Evolutionary conservation across 1,284 basidiomycete species (phyloP).

Genomic region (Pterulicium gracile): DNA sequence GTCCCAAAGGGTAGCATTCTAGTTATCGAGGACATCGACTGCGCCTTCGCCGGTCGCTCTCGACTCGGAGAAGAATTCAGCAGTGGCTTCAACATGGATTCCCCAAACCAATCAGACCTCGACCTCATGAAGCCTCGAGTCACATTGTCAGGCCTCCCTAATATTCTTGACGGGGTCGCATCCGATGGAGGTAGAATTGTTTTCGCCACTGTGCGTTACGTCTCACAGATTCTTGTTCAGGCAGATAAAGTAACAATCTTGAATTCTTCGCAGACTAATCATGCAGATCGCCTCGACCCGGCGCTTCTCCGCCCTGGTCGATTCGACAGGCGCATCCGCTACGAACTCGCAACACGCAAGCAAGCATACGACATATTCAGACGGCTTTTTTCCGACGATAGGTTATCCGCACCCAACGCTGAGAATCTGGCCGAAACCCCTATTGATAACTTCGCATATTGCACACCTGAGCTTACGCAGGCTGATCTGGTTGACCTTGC

Average conservation of each 20-base stretch:
- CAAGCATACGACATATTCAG: conserved; percentile 40
- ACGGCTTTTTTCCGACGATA: conserved; percentile 40
- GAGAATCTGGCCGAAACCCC: too few species aligned
- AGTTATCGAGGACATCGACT: conserved; percentile 46
- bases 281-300: conserved; percentile 39
- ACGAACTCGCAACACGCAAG: conserved; percentile 31
- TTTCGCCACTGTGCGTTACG: conserved; percentile 29
- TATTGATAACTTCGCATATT: too few species aligned
- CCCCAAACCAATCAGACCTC: too few species aligned
- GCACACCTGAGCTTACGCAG: too few species aligned
- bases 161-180: conserved; percentile 40
- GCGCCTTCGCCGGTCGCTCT: conserved; percentile 33
- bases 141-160: not conserved
- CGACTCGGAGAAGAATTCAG: not conserved
- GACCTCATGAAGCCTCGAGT: not conserved
- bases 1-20: conserved; percentile 40
- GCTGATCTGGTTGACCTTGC: conserved; percentile 4
- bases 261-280: conserved; percentile 27
- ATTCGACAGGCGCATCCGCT: conserved; percentile 39
- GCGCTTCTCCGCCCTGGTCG: conserved; percentile 41
- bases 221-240: not conserved
- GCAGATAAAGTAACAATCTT: too few species aligned
- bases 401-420: too few species aligned
- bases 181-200: conserved; percentile 46
- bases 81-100: not conserved